Evolutionary conservation across 1,284 basidiomycete species (phyloP), one percentile per base, ranked within the genome.

Genomic region (Flammula alnicola): DNA sequence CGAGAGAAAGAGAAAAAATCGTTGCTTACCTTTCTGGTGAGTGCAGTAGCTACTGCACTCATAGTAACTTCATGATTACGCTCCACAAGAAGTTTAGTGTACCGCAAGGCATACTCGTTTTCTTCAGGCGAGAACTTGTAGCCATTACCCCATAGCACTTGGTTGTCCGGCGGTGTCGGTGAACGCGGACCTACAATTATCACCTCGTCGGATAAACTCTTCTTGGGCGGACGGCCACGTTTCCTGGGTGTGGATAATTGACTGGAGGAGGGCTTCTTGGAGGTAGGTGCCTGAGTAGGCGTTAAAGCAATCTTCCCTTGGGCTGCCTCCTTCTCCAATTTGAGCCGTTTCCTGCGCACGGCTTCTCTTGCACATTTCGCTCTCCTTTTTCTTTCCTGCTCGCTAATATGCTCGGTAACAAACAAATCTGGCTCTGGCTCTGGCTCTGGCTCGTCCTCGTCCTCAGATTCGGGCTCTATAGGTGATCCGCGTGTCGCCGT

Each of bases 1-100:
- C 32, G 2, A 35, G 7, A 25, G 19, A 27, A 30, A 27, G n/a
- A 48, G 14, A n/a, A 25, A 38, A 14, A 39, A 42, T 8, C 6
- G 7, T 11, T n/a, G 11, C 51, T n/a, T 51, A 80, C 79, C 64
- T 78, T 78, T 37, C 63, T 50, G 40, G 70, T 52, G 17, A 78
- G 52, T 35, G 63, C 71, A 30, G 57, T 45, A 9, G 64, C 54
- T 25, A 81, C 60, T 0, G 58, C 56, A 2, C 41, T 55, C 8
- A 58, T 55, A 22, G 71, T 63, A 48, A 70, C 67, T 16, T 61
- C 57, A 27, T 73, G 68, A 54, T 81, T 71, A 35, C 66, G 64
- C 36, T 63, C 62, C 36, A 79, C 52, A 16, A 76, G 54, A 8
- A 64, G 23, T 52, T 62, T 56, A 6, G 52, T 52, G 47, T 65